A percentile compares a stretch with the other conserved stretches of the same genome.
Evolutionary conservation across 768 basidiomycete species (phyloP).

Genomic region (Tricholoma furcatifolium): DNA sequence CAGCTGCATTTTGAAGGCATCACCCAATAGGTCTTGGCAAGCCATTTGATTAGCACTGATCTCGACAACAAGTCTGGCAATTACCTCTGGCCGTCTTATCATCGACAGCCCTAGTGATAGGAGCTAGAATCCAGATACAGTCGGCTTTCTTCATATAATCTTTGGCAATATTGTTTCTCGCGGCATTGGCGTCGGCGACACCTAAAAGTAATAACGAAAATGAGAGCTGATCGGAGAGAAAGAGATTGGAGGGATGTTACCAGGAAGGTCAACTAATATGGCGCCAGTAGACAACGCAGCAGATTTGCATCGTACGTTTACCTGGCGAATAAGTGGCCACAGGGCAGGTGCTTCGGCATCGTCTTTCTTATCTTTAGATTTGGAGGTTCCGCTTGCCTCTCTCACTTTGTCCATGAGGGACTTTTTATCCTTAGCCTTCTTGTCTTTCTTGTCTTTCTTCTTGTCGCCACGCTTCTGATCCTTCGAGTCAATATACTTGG

Average conservation of each 20-base stretch:
- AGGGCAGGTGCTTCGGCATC: constrained; percentile 40
- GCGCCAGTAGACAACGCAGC: constrained; percentile 57
- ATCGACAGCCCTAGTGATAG: constrained; percentile 62
- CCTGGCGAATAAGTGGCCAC: constrained; percentile 65
- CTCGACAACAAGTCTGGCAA: neutral
- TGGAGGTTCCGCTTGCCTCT: constrained; percentile 20
- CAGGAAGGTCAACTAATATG: constrained; percentile 63
- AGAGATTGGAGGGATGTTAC: constrained; percentile 22
- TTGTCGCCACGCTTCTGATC: constrained; percentile 55
- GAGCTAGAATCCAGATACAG: constrained; percentile 67
- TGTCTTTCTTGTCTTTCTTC: constrained; percentile 28
- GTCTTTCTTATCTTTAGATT: constrained; percentile 17
- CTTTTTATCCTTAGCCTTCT: no score
- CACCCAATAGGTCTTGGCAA: constrained; percentile 52
- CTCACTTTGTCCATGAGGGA: constrained; percentile 33
- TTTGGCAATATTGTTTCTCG: constrained; percentile 60
- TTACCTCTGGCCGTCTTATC: constrained; percentile 62
- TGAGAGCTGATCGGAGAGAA: neutral
- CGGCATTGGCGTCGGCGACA: constrained; percentile 65
- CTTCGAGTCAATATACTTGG: constrained; percentile 66
- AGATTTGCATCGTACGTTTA: constrained; percentile 55
- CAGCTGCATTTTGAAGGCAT: constrained; percentile 62
- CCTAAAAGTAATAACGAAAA: constrained; percentile 22
- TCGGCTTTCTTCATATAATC: constrained; percentile 67
- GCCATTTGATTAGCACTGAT: neutral